Evolutionary conservation across 306 rosid species (phyloP), one percentile per base, ranked within the genome.

Genomic region (Notholithocarpus densiflorus): DNA sequence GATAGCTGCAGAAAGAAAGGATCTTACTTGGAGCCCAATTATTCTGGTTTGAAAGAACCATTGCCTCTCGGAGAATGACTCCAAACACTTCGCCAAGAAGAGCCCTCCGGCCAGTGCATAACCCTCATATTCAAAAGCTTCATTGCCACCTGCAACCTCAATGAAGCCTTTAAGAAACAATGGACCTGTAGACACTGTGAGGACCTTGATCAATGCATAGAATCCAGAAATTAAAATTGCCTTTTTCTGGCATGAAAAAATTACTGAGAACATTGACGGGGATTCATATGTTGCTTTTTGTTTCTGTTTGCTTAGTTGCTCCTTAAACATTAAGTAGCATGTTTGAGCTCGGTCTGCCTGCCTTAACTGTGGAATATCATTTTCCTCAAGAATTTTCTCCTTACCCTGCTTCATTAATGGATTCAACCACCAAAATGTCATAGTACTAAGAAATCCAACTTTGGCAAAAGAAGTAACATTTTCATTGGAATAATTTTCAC

Each of bases 401-500:
- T 85, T 88, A 3, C 98, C 98, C 75, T 6, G 82, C 82, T 85
- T 90, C 98, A 94, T 90, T 87, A 94, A 77, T 43, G 96, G 65
- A 80, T 94, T 90, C 79, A 94, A 59, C 98, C 98, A 94, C 98
- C 94, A 89, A 77, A 92, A 88, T 40, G 93, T 76, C 73, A 87
- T 73, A 65, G 37, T 85, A 68, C 77, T 89, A 40, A 89, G 77
- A 79, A 83, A 76, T 77, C 98, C 97, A 75, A 94, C 90, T 76
- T 83, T 77, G 60, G 89, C 79, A 80, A 90, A 89, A 34, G 81
- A 87, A 6, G 96, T 89, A 26, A 85, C 87, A 51, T 59, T 64
- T 56, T 53, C 17, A 56, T 34, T 27, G 52, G 81, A 79, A 77
- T 72, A 84, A n/a, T 55, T 75, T 83, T 81, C 53, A 48, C 53